A percentile compares a stretch with the other conserved stretches of the same genome.
Evolutionary conservation across 2,329 filamentous ascomycete species (phyloP).

Genomic region (Delphinella strobiligena): DNA sequence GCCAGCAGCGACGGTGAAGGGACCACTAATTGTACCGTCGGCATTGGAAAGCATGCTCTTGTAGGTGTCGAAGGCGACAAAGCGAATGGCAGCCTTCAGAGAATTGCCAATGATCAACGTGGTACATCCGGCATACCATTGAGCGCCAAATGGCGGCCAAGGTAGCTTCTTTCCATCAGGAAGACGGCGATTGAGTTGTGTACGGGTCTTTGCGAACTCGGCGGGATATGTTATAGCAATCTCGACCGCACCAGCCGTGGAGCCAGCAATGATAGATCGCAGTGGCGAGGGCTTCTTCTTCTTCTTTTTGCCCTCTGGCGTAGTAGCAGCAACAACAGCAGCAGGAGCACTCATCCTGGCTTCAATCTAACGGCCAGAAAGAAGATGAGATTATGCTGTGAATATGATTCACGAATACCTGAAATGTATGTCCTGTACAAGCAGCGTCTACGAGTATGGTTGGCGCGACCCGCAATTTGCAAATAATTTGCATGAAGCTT

Average conservation of each 20-base stretch:
- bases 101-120: constrained; percentile 95
- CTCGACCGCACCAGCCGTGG: constrained; percentile 87
- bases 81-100: constrained; percentile 88
- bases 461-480: too few relatives aligned
- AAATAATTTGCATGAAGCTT: too few relatives aligned
- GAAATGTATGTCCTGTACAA: not conserved
- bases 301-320: constrained; percentile 11
- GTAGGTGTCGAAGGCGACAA: constrained; percentile 93
- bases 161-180: constrained; percentile 76
- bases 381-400: too few relatives aligned
- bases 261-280: constrained; percentile 83
- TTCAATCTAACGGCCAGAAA: too few relatives aligned
- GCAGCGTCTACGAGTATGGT: not conserved
- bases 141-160: constrained; percentile 82
- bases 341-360: constrained; percentile 1
- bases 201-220: constrained; percentile 92
- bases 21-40: constrained; percentile 79
- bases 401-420: too few relatives aligned
- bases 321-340: constrained; percentile 2
- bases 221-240: constrained; percentile 93
- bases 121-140: constrained; percentile 98
- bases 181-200: constrained; percentile 80
- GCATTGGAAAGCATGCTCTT: constrained; percentile 71
- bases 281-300: constrained; percentile 57
- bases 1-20: constrained; percentile 80